These are phyloP conservation scores for Boletus insuetus DNA, from an alignment of 768 basidiomycete species.

Conservation along the genomic window DNA sequence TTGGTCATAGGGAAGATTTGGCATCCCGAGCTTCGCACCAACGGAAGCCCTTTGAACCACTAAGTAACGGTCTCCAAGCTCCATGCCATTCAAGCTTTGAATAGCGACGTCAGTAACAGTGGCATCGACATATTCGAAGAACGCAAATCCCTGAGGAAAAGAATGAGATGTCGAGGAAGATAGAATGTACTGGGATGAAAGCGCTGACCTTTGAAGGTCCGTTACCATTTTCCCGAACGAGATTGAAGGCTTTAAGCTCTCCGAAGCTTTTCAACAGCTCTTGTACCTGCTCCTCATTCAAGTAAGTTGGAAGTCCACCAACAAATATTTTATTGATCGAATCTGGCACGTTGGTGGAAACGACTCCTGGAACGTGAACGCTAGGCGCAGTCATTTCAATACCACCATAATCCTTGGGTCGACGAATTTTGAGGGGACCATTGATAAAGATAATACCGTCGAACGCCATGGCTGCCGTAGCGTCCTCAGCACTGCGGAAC, in stretches of 20 bases:
- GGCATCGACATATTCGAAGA: constrained; percentile 96
- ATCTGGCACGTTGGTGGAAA: constrained; percentile 96
- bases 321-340: constrained; percentile 98
- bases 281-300: constrained; percentile 98
- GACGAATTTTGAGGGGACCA: constrained; percentile 93
- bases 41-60: constrained; percentile 97
- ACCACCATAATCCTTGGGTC: constrained; percentile 96
- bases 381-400: constrained; percentile 57
- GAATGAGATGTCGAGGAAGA: background rate
- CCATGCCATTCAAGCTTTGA: constrained; percentile 95
- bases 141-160: constrained; percentile 83
- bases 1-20: constrained; percentile 70
- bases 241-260: constrained; percentile 95
- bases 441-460: constrained; percentile 97
- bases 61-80: constrained; percentile 91
- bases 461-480: constrained; percentile 94
- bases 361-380: constrained; percentile 88
- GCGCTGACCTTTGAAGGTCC: constrained; percentile 77
- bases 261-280: constrained; percentile 97
- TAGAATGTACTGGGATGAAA: background rate
- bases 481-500: constrained; percentile 98
- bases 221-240: constrained; percentile 91
- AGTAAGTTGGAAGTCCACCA: constrained; percentile 91
- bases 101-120: constrained; percentile 92
- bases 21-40: constrained; percentile 76